Conservation (phyloP, 2,329 filamentous ascomycete genomes). For the Ophiostoma tasmaniense region DNA sequence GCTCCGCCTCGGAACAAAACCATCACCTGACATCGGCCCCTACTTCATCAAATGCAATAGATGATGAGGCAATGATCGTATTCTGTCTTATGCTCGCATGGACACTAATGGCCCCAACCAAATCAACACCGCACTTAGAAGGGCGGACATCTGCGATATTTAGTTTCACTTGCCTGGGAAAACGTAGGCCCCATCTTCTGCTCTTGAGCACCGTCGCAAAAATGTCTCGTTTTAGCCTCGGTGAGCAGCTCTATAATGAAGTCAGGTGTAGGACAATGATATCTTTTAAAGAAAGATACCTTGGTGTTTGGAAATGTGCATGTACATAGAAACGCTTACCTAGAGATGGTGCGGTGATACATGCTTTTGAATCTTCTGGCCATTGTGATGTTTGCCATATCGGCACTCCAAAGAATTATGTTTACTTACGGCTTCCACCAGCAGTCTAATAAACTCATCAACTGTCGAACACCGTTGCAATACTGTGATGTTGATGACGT, state of each 20-base stretch:
- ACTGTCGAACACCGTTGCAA: no score
- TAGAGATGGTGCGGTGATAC: not conserved
- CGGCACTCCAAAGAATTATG: no score
- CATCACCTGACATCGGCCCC: not conserved
- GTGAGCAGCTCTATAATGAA: no score
- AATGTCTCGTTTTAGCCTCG: not conserved
- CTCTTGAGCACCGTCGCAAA: not conserved
- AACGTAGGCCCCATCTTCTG: not conserved
- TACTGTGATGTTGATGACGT: no score
- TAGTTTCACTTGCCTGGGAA: no score
- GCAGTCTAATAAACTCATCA: no score
- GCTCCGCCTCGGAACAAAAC: not conserved
- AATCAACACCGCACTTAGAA: not conserved
- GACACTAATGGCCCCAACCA: not conserved
- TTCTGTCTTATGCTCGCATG: not conserved
- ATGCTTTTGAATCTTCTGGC: not conserved
- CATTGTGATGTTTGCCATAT: not conserved
- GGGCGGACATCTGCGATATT: not conserved
- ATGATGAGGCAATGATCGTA: not conserved
- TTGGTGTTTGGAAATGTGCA: not conserved
- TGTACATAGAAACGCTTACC: no score
- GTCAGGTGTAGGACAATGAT: no score
- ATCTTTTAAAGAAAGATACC: not conserved
- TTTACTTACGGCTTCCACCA: no score
- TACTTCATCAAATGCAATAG: not conserved